A percentile compares a stretch with the other conserved stretches of the same genome.
phyloP scores from a whole-genome alignment of 805 yeast species.

The Osmozyma mogii region DNA sequence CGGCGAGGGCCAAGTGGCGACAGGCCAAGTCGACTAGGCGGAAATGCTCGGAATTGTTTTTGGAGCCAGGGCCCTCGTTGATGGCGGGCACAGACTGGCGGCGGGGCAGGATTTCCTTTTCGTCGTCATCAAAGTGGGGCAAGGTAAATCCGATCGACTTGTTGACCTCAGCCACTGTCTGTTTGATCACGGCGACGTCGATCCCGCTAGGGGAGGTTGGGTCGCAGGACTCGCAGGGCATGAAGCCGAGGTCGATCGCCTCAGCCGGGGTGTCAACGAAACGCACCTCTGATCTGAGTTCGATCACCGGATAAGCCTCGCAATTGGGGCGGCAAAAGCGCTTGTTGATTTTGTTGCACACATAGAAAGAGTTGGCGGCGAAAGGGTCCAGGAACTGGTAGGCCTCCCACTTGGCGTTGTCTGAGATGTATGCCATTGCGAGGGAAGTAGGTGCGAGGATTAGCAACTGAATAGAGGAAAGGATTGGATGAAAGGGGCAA shows the following conservation, averaged over 20 bases:
- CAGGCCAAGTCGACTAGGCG: conserved; percentile 71
- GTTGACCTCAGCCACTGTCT: conserved; percentile 50
- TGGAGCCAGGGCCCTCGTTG: conserved; percentile 28
- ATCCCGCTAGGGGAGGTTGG: conserved; percentile 41
- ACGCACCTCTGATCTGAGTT: conserved; percentile 36
- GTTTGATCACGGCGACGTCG: conserved; percentile 36
- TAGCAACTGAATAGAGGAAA: too few species aligned
- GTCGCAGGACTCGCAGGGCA: conserved; percentile 48
- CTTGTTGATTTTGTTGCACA: conserved; percentile 36
- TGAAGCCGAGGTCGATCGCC: conserved; percentile 39
- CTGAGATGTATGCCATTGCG: conserved; percentile 34
- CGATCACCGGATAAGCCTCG: conserved; percentile 38
- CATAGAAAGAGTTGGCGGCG: conserved; percentile 51
- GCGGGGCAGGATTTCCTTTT: conserved; percentile 26
- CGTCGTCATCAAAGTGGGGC: conserved; percentile 41
- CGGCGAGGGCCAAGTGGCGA: conserved; percentile 76
- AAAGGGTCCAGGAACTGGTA: conserved; percentile 61
- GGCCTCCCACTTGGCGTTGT: conserved; percentile 49
- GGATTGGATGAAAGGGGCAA: too few species aligned
- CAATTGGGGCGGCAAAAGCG: conserved; percentile 66
- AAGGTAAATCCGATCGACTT: conserved; percentile 49
- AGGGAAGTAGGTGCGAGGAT: too few species aligned
- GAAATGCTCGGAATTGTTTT: conserved; percentile 62
- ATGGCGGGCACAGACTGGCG: conserved; percentile 24
- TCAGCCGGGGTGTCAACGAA: conserved; percentile 35